Conservation (phyloP, 495 filamentous ascomycete genomes). For the Neurospora tetraspora region DNA sequence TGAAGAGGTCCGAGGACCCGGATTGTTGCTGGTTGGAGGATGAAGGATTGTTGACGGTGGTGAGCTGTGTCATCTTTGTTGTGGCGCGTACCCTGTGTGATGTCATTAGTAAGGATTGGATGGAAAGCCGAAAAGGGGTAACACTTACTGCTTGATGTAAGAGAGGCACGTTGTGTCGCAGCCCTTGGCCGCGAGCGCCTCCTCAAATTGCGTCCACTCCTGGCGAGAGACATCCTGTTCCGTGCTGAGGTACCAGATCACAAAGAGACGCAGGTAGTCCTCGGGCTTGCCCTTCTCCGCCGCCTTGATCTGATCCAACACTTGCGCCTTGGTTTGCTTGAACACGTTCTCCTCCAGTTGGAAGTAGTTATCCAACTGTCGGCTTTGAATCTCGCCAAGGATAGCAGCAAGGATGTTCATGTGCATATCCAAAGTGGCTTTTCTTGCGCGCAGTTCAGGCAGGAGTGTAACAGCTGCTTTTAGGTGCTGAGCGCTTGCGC, state of each 20-base stretch:
- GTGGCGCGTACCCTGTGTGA: slow-evolving; percentile 72
- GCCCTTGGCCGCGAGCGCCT: slow-evolving; percentile 65
- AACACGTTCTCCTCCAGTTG: slow-evolving; percentile 90
- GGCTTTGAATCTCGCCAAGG: slow-evolving; percentile 38
- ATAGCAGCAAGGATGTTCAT: slow-evolving; percentile 58
- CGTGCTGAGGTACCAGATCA: slow-evolving; percentile 96
- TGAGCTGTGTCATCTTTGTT: slow-evolving; percentile 98
- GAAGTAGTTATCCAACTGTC: slow-evolving; percentile 92
- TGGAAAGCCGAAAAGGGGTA: neutral
- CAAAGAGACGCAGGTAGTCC: slow-evolving; percentile 87
- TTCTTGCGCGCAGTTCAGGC: slow-evolving; percentile 86
- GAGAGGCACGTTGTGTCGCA: slow-evolving; percentile 65
- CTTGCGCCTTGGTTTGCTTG: slow-evolving; percentile 83
- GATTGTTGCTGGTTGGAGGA: slow-evolving; percentile 48
- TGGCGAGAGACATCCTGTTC: slow-evolving; percentile 75
- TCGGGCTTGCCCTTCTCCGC: slow-evolving; percentile 67
- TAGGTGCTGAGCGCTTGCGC: slow-evolving; percentile 82
- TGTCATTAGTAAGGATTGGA: slow-evolving; percentile 18
- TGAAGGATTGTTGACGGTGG: slow-evolving; percentile 54
- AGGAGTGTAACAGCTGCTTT: slow-evolving; percentile 90
- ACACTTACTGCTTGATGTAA: slow-evolving; percentile 69
- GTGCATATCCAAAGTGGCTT: slow-evolving; percentile 90
- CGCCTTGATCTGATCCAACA: slow-evolving; percentile 80
- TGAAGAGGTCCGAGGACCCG: slow-evolving; percentile 66
- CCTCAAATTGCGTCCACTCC: slow-evolving; percentile 82